These are phyloP conservation scores for Bullera alba DNA, from an alignment of 768 basidiomycete species.

Conservation along the genomic window DNA sequence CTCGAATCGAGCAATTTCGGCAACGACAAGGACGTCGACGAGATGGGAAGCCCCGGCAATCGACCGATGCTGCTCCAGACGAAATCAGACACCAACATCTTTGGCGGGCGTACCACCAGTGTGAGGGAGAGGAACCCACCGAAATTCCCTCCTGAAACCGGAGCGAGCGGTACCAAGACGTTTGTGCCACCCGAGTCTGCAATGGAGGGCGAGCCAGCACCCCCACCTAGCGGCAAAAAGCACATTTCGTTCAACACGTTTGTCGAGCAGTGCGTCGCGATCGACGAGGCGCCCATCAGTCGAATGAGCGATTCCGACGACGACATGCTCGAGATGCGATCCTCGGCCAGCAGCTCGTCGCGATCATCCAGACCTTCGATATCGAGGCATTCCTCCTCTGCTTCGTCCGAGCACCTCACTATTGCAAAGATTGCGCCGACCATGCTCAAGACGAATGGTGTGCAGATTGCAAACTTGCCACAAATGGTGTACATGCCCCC, in stretches of 20 bases:
- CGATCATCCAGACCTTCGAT: constrained; percentile 40
- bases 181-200: constrained; percentile 43
- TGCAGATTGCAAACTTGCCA: constrained; percentile 24
- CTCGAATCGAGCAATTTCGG: constrained; percentile 49
- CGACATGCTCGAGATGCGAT: constrained; percentile 56
- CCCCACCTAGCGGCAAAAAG: constrained; percentile 51
- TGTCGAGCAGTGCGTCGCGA: constrained; percentile 82
- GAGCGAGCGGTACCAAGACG: constrained; percentile 10
- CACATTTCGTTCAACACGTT: constrained; percentile 98
- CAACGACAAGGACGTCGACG: constrained; percentile 36
- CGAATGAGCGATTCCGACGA: constrained; percentile 35
- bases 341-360: constrained; percentile 53
- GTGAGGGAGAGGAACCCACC: constrained; percentile 67
- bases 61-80: constrained; percentile 69
- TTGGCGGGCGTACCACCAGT: constrained; percentile 44
- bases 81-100: constrained; percentile 80
- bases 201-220: constrained; percentile 2
- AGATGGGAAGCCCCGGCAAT: constrained; percentile 50
- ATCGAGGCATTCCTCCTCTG: constrained; percentile 29
- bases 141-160: constrained; percentile 49
- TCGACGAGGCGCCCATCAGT: constrained; percentile 45
- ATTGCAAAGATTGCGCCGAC: constrained; percentile 73
- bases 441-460: constrained; percentile 65
- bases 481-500: constrained; percentile 46
- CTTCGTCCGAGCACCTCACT: constrained; percentile 55